Evolutionary conservation across 192 early-diverging fungal species (phyloP), one percentile per base, ranked within the genome.

Genomic region (Coemansia brasiliensis): DNA sequence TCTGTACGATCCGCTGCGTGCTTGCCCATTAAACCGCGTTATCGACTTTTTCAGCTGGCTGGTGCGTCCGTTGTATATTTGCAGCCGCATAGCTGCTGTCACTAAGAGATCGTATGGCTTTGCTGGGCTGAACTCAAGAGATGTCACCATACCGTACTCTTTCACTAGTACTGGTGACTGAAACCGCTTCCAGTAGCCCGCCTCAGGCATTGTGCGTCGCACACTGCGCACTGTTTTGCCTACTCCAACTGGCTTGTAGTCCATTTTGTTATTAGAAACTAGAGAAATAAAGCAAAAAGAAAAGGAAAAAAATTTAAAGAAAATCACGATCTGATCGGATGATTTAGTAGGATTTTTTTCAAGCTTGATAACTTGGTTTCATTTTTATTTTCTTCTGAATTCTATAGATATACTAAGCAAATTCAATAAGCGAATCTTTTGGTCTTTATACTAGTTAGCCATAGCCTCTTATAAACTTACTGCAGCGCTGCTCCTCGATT

Each of bases 11-110:
- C 85, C 92, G 59, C 87, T 85, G 66, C 85, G 92, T 12, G 92
- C 96, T 8, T 86, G 83, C 60, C 92, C 92, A 63, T 86, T 88
- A 82, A 99, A 99, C 60, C 96, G 87, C 38, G 93, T 89, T 59
- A 98, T 86, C 15, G 94, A 87, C 81, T 92, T 92, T 70, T 91
- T 94, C 52, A 94, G 85, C 65, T 88, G 79, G 43, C 90, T 83
- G 3, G 90, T 93, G 60, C 85, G 85, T 54, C 88, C 74, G 49
- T 85, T 88, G 80, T 99, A 99, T 27, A 98, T 80, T 69, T 98
- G 94, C 49, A 99, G 87, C 42, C 94, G 84, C 44, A 92, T 85
- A 16, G 93, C 94, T 16, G 90, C 84, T 24, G 96, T 92, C 16
- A 96, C 91, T 6, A 92, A 87, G 65, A 98, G 91, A 66, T 95